A percentile compares a stretch with the other conserved stretches of the same genome.
These are phyloP conservation scores for Lablab purpureus DNA, from an alignment of 306 rosid genomes.

Conservation along the genomic window DNA sequence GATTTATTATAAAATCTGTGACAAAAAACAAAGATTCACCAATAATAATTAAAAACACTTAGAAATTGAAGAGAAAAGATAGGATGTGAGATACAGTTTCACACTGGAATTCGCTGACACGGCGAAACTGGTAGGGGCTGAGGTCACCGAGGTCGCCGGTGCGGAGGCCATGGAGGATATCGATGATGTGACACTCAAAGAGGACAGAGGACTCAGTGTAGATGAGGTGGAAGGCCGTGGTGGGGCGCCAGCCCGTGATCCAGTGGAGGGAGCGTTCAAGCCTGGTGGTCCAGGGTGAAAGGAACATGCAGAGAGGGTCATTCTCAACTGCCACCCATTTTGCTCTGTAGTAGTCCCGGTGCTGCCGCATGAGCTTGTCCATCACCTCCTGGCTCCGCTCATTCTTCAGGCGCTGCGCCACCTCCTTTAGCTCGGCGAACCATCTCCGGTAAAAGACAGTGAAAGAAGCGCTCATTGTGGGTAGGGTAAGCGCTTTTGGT, in stretches of 20 bases:
- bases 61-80: too few relatives aligned
- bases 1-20: too few relatives aligned
- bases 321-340: conserved; percentile 61
- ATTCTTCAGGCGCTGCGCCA: conserved; percentile 43
- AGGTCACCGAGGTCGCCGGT: conserved; percentile 96
- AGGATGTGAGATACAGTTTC: conserved; percentile 45
- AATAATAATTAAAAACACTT: too few relatives aligned
- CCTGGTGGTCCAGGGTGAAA: conserved; percentile 77
- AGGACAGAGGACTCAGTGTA: conserved; percentile 81
- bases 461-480: not conserved
- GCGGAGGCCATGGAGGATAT: conserved; percentile 70
- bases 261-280: conserved; percentile 83
- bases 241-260: conserved; percentile 92
- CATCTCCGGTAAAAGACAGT: conserved; percentile 49
- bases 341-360: conserved; percentile 55
- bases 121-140: conserved; percentile 71
- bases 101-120: conserved; percentile 81
- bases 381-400: conserved; percentile 39
- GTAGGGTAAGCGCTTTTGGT: too few relatives aligned
- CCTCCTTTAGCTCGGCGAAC: conserved; percentile 58
- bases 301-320: conserved; percentile 59
- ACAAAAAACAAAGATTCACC: too few relatives aligned
- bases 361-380: conserved; percentile 64
- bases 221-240: conserved; percentile 80
- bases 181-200: conserved; percentile 73